Evolutionary conservation across 2,329 filamentous ascomycete species (phyloP).

Genomic region (Scytalidium sp.): DNA sequence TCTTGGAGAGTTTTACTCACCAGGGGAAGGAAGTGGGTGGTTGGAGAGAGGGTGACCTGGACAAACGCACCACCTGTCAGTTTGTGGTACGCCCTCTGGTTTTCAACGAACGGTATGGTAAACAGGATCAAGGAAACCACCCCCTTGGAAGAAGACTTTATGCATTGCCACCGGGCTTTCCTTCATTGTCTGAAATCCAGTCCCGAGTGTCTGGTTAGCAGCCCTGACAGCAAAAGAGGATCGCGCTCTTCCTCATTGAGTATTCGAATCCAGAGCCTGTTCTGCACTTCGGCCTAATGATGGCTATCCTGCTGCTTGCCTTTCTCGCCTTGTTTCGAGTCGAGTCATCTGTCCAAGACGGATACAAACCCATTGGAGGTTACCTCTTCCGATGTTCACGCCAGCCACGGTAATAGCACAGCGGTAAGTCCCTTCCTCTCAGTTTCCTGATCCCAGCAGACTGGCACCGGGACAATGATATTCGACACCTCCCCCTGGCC

Average conservation of each 20-base stretch:
- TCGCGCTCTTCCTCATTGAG: not conserved
- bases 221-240: not conserved
- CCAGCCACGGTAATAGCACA: not conserved
- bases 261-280: not conserved
- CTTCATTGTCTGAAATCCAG: not conserved
- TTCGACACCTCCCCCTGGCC: not conserved
- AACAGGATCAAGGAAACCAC: no score
- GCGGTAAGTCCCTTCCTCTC: not conserved
- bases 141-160: no score
- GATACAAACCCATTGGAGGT: not conserved
- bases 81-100: no score
- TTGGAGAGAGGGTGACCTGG: no score
- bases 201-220: not conserved
- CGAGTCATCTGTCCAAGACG: not conserved
- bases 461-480: not conserved
- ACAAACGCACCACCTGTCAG: no score
- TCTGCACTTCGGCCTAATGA: not conserved
- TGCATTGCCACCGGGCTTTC: no score
- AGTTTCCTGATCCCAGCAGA: not conserved
- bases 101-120: no score
- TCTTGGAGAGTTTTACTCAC: not conserved
- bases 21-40: not conserved
- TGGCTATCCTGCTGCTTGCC: not conserved
- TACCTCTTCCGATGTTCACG: not conserved
- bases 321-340: not conserved